These are phyloP conservation scores for Globisporangium carolinianum DNA, from an alignment of 352 stramenopile species.

Conservation along the genomic window DNA sequence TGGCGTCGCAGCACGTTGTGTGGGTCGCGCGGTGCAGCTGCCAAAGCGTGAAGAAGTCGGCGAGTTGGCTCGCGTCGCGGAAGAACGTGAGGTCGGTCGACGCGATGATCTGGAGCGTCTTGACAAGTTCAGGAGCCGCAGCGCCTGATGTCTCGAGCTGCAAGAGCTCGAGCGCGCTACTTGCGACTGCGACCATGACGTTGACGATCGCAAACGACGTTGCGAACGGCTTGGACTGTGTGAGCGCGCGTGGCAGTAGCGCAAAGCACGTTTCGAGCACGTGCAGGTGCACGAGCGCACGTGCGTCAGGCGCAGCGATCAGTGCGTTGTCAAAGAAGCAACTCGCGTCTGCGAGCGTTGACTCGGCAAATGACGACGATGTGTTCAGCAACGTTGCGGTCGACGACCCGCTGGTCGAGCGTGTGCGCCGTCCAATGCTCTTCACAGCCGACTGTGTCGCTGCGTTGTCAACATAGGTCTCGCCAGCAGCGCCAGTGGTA, in stretches of 20 bases:
- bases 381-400: not conserved
- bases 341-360: slow-evolving; percentile 17
- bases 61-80: slow-evolving; percentile 37
- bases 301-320: slow-evolving; percentile 1
- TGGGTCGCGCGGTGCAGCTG: slow-evolving; percentile 47
- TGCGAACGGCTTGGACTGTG: slow-evolving; percentile 21
- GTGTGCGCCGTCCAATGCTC: not conserved
- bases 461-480: not conserved
- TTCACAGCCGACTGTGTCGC: not conserved
- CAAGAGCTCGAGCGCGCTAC: slow-evolving; percentile 33
- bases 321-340: slow-evolving; percentile 20
- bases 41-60: slow-evolving; percentile 60
- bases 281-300: slow-evolving; percentile 39
- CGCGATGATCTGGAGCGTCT: slow-evolving; percentile 73
- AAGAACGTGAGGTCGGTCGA: slow-evolving; percentile 72
- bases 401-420: slow-evolving; percentile 8
- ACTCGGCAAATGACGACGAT: not conserved
- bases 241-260: slow-evolving; percentile 22
- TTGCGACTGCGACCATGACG: slow-evolving; percentile 45
- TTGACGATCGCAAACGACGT: slow-evolving; percentile 27
- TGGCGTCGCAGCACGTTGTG: slow-evolving; percentile 28
- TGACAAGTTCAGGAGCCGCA: slow-evolving; percentile 25
- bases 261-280: slow-evolving; percentile 46
- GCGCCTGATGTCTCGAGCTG: slow-evolving; percentile 5
- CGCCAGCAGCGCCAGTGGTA: not conserved